Base-by-base conservation (phyloP, 2,329 filamentous ascomycete species). In the Arthrobotrys conoides region DNA sequence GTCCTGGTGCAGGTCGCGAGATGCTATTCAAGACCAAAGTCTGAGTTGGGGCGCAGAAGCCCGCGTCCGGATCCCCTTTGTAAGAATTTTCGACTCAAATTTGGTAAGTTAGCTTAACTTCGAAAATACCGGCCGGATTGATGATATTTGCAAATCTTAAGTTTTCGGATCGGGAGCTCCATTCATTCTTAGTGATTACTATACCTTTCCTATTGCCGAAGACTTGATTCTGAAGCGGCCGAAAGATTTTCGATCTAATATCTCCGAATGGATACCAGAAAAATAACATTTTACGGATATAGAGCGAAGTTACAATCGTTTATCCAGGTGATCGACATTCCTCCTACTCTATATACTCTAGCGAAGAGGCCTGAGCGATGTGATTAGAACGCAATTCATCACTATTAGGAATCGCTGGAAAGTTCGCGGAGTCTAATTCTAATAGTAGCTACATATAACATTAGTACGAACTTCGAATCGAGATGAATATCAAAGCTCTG, bases 301-400 rank as follows among this genome's bases (percentile, higher is more conserved):
- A 44, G 20, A 61, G 36, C 18, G 18, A 61, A 27, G 57, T n/a
- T 38, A n/a, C 27, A 6, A 5, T 46, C 22, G 30, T 38, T 38
- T 1, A 41, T 41, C 44, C 33, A 53, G 18, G 10, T 22, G 71
- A 76, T 76, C 71, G 55, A 41, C 71, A 65, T 70, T 65, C 36
- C 16, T 48, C n/a, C 33, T 69, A 69, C 71, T 51, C n/a, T 61
- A 70, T 63, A 49, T 36, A 69, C 8, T 24, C 46, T 55, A 70
- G 65, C 22, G 16, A n/a, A 59, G 71, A 27, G 71, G 63, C 22
- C 71, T 53, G 71, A 57, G 71, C 71, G 64, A 57, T n/a, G 33
- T 30, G 48, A 48, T 36, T 46, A 48, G 51, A 30, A 36, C 10
- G 41, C 53, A 46, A 22, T 1, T 36, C n/a, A 18, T n/a, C n/a